Conservation (phyloP, 345 rosid genomes). For the Rhodomyrtus tomentosa region DNA sequence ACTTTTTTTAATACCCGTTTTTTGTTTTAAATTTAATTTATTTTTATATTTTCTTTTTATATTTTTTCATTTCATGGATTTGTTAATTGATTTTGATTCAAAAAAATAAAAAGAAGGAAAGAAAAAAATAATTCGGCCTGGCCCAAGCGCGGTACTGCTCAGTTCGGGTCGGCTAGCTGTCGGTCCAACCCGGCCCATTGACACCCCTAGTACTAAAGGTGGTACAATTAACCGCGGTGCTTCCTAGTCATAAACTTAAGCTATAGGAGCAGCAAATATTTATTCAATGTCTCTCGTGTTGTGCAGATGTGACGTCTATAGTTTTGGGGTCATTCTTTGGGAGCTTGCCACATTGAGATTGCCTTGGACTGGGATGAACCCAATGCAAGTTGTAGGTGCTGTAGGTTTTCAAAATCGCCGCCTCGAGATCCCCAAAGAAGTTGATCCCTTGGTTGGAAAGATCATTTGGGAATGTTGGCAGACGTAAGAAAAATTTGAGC, state of each 20-base stretch:
- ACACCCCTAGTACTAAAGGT: too few relatives aligned
- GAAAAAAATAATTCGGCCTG: too few relatives aligned
- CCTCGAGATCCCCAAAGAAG: slow-evolving; percentile 89
- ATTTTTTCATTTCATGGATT: too few relatives aligned
- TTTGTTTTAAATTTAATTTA: too few relatives aligned
- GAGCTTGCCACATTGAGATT: slow-evolving; percentile 89
- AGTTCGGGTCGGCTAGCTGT: too few relatives aligned
- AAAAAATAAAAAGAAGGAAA: too few relatives aligned
- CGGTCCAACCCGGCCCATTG: too few relatives aligned
- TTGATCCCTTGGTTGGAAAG: slow-evolving; percentile 80
- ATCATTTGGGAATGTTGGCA: slow-evolving; percentile 97
- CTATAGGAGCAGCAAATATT: not conserved
- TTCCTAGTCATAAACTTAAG: not conserved
- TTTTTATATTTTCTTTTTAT: too few relatives aligned
- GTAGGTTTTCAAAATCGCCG: slow-evolving; percentile 98
- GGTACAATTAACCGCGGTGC: not conserved
- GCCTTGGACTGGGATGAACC: slow-evolving; percentile 99
- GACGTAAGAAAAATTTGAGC: slow-evolving; percentile 39
- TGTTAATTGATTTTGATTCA: too few relatives aligned
- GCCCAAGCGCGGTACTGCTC: too few relatives aligned
- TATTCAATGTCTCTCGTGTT: slow-evolving; percentile 1
- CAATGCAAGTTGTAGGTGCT: slow-evolving; percentile 99
- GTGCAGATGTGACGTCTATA: slow-evolving; percentile 89
- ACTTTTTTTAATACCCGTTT: too few relatives aligned
- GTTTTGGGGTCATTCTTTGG: slow-evolving; percentile 97